Percentiles rank a stretch among this genome's conserved stretches.
Evolutionary conservation across 164 flowering plant genomes (phyloP).

Genomic region (Houttuynia cordata): DNA sequence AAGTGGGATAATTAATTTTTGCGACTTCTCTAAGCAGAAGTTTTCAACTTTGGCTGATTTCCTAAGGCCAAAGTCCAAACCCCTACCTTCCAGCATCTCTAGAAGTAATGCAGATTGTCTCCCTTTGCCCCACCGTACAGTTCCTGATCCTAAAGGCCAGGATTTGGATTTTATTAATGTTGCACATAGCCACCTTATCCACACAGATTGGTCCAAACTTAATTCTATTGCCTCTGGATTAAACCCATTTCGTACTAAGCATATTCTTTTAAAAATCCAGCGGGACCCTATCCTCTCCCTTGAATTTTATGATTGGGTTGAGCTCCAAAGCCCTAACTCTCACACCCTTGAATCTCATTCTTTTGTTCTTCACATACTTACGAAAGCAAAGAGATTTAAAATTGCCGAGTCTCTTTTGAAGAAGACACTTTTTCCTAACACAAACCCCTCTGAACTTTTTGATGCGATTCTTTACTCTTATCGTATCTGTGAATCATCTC

Average conservation of each 20-base stretch:
- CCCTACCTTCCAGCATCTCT: not conserved
- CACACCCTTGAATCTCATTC: constrained; percentile 48
- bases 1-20: not conserved
- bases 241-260: constrained; percentile 54
- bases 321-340: constrained; percentile 25
- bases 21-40: not conserved
- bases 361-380: constrained; percentile 63
- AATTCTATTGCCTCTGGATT: constrained; percentile 28
- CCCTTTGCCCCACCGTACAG: constrained; percentile 59
- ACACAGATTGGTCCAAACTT: constrained; percentile 69
- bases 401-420: constrained; percentile 54
- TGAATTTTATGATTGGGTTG: constrained; percentile 70
- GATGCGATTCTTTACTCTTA: constrained; percentile 57
- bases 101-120: constrained; percentile 18
- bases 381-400: constrained; percentile 53
- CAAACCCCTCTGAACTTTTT: constrained; percentile 35
- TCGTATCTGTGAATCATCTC: constrained; percentile 64
- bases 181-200: constrained; percentile 67
- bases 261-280: constrained; percentile 47
- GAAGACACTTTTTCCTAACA: constrained; percentile 18
- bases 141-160: constrained; percentile 67
- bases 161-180: constrained; percentile 81
- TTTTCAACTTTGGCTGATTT: not conserved
- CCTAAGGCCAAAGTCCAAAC: not conserved
- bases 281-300: constrained; percentile 65